Percentiles rank a stretch among this genome's conserved stretches.
These are phyloP conservation scores for Symbiodinium pilosum DNA, from an alignment of 73 alveolate genomes.

Conservation along the genomic window DNA sequence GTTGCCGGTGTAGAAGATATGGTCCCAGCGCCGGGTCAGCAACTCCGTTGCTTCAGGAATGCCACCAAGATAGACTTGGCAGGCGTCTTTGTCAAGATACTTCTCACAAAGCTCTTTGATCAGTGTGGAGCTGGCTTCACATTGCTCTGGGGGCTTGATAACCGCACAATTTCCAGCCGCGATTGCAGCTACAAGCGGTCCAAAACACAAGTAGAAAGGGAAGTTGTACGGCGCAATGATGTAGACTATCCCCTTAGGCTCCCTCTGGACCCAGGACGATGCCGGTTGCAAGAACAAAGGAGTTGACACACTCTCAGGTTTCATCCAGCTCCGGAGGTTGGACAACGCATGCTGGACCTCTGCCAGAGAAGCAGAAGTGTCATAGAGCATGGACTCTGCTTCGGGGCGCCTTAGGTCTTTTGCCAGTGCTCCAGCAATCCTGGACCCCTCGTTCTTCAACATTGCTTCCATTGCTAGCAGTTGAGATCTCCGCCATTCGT, in stretches of 20 bases:
- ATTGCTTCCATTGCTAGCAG: not conserved
- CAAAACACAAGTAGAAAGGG: conserved; percentile 34
- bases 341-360: conserved; percentile 3
- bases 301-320: conserved; percentile 10
- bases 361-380: too few relatives aligned
- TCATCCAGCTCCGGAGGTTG: conserved; percentile 49
- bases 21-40: conserved; percentile 64
- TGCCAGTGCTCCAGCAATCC: not conserved
- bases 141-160: not conserved
- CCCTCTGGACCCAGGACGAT: conserved; percentile 2
- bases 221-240: conserved; percentile 35
- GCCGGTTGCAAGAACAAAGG: conserved; percentile 37
- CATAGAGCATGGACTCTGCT: not conserved
- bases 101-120: conserved; percentile 41
- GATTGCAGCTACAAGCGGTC: conserved; percentile 32
- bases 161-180: conserved; percentile 64
- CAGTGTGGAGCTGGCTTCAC: not conserved
- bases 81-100: conserved; percentile 22
- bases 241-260: conserved; percentile 37
- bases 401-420: not conserved
- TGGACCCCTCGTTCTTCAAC: not conserved
- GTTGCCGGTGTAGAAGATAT: conserved; percentile 27
- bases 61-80: conserved; percentile 22
- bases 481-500: not conserved
- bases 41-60: conserved; percentile 61